A percentile compares a stretch with the other conserved stretches of the same genome.
These are phyloP conservation scores for Clonostachys rhizophaga DNA, from an alignment of 2,329 filamentous ascomycete genomes.

Conservation along the genomic window DNA sequence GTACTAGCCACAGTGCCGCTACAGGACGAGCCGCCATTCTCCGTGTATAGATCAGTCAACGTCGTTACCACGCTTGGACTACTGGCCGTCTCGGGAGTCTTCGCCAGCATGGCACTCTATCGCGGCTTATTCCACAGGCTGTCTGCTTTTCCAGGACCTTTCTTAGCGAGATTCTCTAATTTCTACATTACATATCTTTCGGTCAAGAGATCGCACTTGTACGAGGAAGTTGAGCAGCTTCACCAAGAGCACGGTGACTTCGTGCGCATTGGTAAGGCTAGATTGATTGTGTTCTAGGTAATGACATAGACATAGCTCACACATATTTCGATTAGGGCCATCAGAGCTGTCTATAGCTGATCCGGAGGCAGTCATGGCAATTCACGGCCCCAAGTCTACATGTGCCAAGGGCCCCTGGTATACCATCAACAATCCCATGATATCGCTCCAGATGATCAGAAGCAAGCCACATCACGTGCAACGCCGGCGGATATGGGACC, in stretches of 20 bases:
- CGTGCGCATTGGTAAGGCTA: conserved; percentile 14
- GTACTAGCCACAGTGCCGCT: conserved; percentile 8
- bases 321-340: conserved; percentile 11
- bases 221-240: conserved; percentile 14
- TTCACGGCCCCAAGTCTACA: conserved; percentile 17
- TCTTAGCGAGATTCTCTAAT: conserved; percentile 8
- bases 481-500: no score
- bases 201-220: conserved; percentile 12
- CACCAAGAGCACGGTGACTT: conserved; percentile 18
- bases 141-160: conserved; percentile 8
- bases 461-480: conserved; percentile 19
- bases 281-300: neutral
- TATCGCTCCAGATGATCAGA: conserved; percentile 19
- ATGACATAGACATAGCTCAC: neutral
- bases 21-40: conserved; percentile 5
- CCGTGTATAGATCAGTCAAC: no score
- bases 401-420: conserved; percentile 26
- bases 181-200: conserved; percentile 12
- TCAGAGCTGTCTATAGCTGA: conserved; percentile 22
- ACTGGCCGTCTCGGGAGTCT: conserved; percentile 3
- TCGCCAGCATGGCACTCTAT: conserved; percentile 8
- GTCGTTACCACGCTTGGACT: no score
- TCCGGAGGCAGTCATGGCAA: conserved; percentile 14
- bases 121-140: conserved; percentile 9
- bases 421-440: conserved; percentile 16